Base-by-base conservation (phyloP, 352 stramenopile species). In the Phytophthora nicotianae region DNA sequence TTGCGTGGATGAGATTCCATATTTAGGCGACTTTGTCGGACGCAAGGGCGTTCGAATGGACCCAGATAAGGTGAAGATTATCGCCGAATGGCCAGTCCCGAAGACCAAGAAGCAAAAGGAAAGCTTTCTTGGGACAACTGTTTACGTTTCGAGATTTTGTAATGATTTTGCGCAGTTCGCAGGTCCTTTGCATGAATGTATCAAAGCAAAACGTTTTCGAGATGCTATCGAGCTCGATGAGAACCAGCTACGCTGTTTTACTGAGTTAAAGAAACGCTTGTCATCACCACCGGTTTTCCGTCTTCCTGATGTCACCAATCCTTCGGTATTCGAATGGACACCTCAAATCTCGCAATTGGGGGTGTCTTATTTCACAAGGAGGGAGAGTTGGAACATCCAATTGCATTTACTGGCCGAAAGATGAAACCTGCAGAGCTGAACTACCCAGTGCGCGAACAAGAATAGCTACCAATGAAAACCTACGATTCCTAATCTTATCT, bases 21-120 rank as follows among this genome's bases (percentile, higher is more conserved):
- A 33, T 19, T 5, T 62, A 5, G 43, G 54, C 13, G 54, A 62
- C 16, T 62, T 55, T 27, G 43, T 55, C 17, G 33, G 46, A 3
- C 20, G 32, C 2, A 55, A 49, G 1, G 45, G 35, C 29, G 45
- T 50, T 9, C 23, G 32, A 2, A 62, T 56, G 45, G 55, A 56
- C 16, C 35, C 24, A n/a, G 46, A 56, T 10, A 50, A 62, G 14
- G 19, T 58, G 0, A 40, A 50, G 9, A 49, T 49, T 11, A 62
- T 62, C 45, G 3, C 4, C 5, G 29, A 49, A 40, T 62, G 19
- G 45, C 43, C 54, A 1, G 9, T 48, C 2, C 42, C 29, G 0
- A 38, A 14, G 13, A 53, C 53, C 0, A 52, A 61, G 19, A 51
- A 51, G 16, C 45, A 37, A n/a, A 54, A 48, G 3, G 35, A 62